Conservation (phyloP, 768 basidiomycete species). For the Calocybe indica region DNA sequence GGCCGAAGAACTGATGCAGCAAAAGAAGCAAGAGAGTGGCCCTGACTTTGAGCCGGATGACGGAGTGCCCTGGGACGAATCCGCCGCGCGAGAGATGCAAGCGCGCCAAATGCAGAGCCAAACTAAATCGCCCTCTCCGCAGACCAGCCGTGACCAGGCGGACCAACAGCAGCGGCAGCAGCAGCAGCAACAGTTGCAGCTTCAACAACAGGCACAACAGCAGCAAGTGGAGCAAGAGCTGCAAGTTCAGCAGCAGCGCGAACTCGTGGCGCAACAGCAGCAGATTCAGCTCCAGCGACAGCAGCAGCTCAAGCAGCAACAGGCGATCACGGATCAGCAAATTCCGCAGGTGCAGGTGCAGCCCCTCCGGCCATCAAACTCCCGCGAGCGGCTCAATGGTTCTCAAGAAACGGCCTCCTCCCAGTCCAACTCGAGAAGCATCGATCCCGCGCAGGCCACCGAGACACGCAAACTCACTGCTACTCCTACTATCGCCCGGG, state of each 20-base stretch:
- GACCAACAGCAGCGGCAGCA: slow-evolving; percentile 24
- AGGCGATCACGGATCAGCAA: slow-evolving; percentile 19
- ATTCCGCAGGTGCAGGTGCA: slow-evolving; percentile 15
- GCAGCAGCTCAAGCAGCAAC: slow-evolving; percentile 18
- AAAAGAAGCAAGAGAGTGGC: slow-evolving; percentile 10
- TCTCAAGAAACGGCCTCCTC: background rate
- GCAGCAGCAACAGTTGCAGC: slow-evolving; percentile 19
- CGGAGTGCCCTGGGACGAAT: slow-evolving; percentile 85
- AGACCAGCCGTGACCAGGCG: slow-evolving; percentile 21
- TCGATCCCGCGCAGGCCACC: slow-evolving; percentile 63
- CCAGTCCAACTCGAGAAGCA: slow-evolving; percentile 11
- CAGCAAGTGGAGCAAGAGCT: slow-evolving; percentile 4
- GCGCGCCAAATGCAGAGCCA: slow-evolving; percentile 18
- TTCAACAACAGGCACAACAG: slow-evolving; percentile 11
- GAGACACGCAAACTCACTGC: slow-evolving; percentile 76
- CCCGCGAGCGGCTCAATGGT: slow-evolving; percentile 40
- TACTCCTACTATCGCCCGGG: slow-evolving; percentile 74
- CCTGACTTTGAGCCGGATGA: slow-evolving; percentile 56
- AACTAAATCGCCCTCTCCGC: slow-evolving; percentile 28
- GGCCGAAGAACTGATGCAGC: slow-evolving; percentile 43
- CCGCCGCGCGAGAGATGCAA: slow-evolving; percentile 48
- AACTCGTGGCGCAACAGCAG: slow-evolving; percentile 23
- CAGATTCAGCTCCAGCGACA: slow-evolving; percentile 23
- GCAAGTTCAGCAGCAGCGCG: slow-evolving; percentile 22
- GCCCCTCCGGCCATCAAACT: slow-evolving; percentile 35